Conservation (phyloP, 2,329 filamentous ascomycete genomes). For the Ascochyta koolunga region DNA sequence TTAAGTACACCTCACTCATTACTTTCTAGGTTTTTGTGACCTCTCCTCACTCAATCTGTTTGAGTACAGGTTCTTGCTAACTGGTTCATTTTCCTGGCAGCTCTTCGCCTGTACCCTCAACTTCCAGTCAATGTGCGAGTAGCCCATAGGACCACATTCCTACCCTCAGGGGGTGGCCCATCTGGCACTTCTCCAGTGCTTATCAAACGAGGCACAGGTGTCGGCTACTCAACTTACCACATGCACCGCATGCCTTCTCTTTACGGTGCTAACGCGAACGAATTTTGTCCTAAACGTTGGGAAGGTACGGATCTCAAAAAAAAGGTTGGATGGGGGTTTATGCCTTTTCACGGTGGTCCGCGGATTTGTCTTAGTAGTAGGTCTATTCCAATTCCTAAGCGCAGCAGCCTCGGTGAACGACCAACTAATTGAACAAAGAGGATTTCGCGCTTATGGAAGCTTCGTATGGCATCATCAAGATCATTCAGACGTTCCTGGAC, state of each 20-base stretch:
- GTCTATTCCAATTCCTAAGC: too few species aligned
- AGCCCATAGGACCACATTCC: constrained; percentile 30
- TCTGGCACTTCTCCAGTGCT: constrained; percentile 32
- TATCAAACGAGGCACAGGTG: constrained; percentile 30
- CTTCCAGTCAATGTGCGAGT: constrained; percentile 36
- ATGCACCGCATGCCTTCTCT: constrained; percentile 39
- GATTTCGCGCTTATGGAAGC: too few species aligned
- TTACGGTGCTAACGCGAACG: constrained; percentile 38
- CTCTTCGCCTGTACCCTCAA: constrained; percentile 32
- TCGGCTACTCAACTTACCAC: constrained; percentile 17
- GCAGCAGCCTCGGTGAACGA: too few species aligned
- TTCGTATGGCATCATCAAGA: too few species aligned
- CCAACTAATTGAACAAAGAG: too few species aligned
- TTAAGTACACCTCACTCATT: too few species aligned
- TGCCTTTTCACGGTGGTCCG: constrained; percentile 34
- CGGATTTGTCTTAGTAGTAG: constrained; percentile 16
- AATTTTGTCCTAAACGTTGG: constrained; percentile 43
- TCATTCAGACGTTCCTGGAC: too few species aligned
- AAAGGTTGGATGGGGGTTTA: constrained; percentile 25
- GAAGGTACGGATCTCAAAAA: constrained; percentile 18
- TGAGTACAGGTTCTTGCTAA: too few species aligned
- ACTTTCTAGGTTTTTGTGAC: too few species aligned
- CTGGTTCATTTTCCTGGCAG: too few species aligned
- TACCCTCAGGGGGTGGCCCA: constrained; percentile 39
- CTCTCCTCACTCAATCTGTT: too few species aligned